Conservation (phyloP, 1,139 yeast species). For the Taphrina wiesneri region DNA sequence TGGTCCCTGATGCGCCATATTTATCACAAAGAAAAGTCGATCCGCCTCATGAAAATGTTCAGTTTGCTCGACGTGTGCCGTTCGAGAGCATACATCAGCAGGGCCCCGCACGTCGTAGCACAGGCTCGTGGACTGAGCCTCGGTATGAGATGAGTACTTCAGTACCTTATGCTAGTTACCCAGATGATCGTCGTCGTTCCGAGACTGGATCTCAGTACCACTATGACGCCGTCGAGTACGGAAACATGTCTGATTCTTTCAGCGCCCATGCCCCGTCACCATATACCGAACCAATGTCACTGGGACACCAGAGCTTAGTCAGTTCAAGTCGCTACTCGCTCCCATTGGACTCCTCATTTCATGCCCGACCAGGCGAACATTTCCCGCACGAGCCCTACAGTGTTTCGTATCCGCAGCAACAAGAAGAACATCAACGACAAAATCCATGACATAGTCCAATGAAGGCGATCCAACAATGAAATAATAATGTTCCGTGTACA, state of each 20-base stretch:
- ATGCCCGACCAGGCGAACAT: not conserved
- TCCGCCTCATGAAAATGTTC: not conserved
- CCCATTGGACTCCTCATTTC: not conserved
- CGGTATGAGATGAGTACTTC: not conserved
- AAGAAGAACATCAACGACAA: not conserved
- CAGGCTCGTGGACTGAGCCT: conserved; percentile 1
- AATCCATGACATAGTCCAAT: too few species aligned
- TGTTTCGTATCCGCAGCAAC: not conserved
- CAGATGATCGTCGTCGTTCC: not conserved
- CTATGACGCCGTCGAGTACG: not conserved
- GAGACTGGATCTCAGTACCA: not conserved
- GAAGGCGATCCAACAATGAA: too few species aligned
- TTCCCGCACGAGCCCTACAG: not conserved
- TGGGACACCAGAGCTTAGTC: not conserved
- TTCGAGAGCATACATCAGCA: not conserved
- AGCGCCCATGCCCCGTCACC: not conserved
- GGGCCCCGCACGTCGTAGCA: not conserved
- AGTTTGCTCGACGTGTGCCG: not conserved
- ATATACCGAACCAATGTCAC: not conserved
- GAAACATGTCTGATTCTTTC: not conserved
- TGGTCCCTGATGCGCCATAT: not conserved
- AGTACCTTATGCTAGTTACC: not conserved
- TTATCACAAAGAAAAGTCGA: not conserved
- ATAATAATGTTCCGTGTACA: too few species aligned
- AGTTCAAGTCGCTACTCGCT: not conserved